Evolutionary conservation across 352 stramenopile species (phyloP).

Genomic region (Elongisporangium prolatum): DNA sequence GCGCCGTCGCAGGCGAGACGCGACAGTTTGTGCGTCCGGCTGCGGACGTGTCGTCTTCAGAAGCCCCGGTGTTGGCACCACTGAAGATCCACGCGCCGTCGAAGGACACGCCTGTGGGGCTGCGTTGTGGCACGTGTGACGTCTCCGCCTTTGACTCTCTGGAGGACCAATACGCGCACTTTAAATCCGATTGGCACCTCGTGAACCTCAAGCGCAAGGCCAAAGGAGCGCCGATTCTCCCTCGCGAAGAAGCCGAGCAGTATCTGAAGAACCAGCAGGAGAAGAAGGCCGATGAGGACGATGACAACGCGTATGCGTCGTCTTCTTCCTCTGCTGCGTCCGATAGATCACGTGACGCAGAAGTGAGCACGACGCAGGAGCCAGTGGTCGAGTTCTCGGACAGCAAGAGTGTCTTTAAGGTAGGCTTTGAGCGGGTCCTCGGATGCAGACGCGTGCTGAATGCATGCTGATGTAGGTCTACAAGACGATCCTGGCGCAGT

Average conservation of each 20-base stretch:
- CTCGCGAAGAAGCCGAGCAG: constrained; percentile 28
- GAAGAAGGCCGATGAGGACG: constrained; percentile 11
- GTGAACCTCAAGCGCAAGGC: constrained; percentile 77
- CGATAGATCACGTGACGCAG: constrained; percentile 34
- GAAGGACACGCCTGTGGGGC: constrained; percentile 31
- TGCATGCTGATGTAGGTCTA: constrained; percentile 30
- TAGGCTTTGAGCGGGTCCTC: constrained; percentile 11
- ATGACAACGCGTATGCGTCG: constrained; percentile 18
- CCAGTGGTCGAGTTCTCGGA: constrained; percentile 81
- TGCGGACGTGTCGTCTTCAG: neutral
- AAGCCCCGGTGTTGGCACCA: constrained; percentile 7
- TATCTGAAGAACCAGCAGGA: constrained; percentile 16
- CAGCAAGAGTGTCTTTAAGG: constrained; percentile 69
- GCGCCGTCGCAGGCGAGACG: constrained; percentile 47
- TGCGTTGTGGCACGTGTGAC: constrained; percentile 77
- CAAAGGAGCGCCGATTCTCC: constrained; percentile 40
- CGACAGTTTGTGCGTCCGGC: constrained; percentile 33
- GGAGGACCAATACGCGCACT: constrained; percentile 82
- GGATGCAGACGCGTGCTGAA: too few relatives aligned
- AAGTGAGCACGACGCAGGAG: constrained; percentile 41
- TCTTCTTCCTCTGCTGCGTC: constrained; percentile 44
- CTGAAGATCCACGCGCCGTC: constrained; percentile 27
- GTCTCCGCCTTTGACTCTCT: constrained; percentile 59
- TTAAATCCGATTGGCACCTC: constrained; percentile 80
- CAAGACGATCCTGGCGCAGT: constrained; percentile 58